phyloP scores from a whole-genome alignment of 495 filamentous ascomycete species.

The Choiromyces venosus region DNA sequence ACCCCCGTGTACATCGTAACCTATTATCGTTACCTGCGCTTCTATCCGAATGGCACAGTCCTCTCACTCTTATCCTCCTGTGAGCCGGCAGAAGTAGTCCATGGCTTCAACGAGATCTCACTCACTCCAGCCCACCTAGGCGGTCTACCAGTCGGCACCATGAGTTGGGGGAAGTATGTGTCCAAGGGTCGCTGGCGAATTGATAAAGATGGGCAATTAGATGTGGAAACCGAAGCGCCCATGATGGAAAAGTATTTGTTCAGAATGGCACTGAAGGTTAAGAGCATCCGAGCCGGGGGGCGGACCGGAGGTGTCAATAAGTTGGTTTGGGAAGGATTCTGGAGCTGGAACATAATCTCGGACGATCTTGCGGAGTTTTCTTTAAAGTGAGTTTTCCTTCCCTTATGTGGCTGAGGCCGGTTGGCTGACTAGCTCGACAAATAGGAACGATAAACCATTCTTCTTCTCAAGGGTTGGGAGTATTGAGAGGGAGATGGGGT shows the following conservation, averaged over 20 bases:
- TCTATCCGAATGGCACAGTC: slow-evolving; percentile 82
- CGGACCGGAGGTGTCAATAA: slow-evolving; percentile 64
- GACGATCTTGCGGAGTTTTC: slow-evolving; percentile 87
- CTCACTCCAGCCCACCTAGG: slow-evolving; percentile 22
- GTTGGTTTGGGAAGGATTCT: slow-evolving; percentile 81
- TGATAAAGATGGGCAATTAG: slow-evolving; percentile 59
- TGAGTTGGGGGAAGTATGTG: slow-evolving; percentile 46
- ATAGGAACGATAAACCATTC: slow-evolving; percentile 74
- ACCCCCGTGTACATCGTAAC: slow-evolving; percentile 92
- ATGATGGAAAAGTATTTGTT: slow-evolving; percentile 68
- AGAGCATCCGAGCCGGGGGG: slow-evolving; percentile 47
- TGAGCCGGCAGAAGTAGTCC: slow-evolving; percentile 79
- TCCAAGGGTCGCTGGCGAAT: slow-evolving; percentile 41
- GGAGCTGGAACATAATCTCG: slow-evolving; percentile 82
- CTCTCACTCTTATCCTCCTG: slow-evolving; percentile 71
- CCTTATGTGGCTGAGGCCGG: neutral
- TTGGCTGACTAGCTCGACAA: neutral
- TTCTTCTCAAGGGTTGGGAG: slow-evolving; percentile 71
- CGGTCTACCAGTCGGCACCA: slow-evolving; percentile 44
- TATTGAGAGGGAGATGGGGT: slow-evolving; percentile 31
- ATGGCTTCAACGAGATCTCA: slow-evolving; percentile 53
- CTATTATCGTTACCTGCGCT: slow-evolving; percentile 92
- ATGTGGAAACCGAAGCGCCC: slow-evolving; percentile 80
- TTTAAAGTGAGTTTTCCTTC: slow-evolving; percentile 42
- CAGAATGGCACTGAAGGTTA: slow-evolving; percentile 66